These are phyloP conservation scores for Acidiella bohemica DNA, from an alignment of 495 filamentous ascomycete species.

Conservation along the genomic window DNA sequence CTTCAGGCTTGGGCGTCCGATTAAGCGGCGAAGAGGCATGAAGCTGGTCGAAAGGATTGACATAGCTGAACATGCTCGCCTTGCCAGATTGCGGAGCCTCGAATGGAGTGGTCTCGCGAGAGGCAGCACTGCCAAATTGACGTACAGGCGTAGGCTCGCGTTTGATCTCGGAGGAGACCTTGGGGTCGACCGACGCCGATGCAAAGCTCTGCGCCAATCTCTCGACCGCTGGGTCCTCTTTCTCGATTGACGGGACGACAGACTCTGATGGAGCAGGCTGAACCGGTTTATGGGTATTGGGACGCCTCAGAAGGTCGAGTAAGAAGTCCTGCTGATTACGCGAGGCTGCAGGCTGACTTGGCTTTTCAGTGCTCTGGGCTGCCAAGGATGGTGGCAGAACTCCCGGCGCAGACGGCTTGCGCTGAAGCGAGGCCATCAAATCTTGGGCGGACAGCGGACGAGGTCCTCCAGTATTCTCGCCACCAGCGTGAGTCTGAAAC, in stretches of 20 bases:
- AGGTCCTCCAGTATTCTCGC: no score
- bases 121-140: slow-evolving; percentile 28
- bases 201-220: slow-evolving; percentile 10
- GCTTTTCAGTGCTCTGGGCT: no score
- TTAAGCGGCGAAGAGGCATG: slow-evolving; percentile 53
- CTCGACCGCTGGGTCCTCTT: slow-evolving; percentile 1
- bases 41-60: slow-evolving; percentile 68
- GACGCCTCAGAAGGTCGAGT: slow-evolving; percentile 45
- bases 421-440: no score
- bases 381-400: no score
- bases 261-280: slow-evolving; percentile 1
- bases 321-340: slow-evolving; percentile 52
- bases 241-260: slow-evolving; percentile 3
- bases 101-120: slow-evolving; percentile 21
- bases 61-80: slow-evolving; percentile 51
- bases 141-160: slow-evolving; percentile 28
- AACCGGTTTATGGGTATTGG: slow-evolving; percentile 25
- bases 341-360: no score
- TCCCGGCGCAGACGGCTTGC: no score
- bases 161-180: background rate
- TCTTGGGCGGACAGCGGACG: no score
- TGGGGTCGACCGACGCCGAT: background rate
- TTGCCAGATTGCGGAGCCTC: slow-evolving; percentile 30
- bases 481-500: no score
- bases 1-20: slow-evolving; percentile 32